A percentile compares a stretch with the other conserved stretches of the same genome.
Conservation (phyloP, 2,329 filamentous ascomycete genomes). For the Catunica adiposa region DNA sequence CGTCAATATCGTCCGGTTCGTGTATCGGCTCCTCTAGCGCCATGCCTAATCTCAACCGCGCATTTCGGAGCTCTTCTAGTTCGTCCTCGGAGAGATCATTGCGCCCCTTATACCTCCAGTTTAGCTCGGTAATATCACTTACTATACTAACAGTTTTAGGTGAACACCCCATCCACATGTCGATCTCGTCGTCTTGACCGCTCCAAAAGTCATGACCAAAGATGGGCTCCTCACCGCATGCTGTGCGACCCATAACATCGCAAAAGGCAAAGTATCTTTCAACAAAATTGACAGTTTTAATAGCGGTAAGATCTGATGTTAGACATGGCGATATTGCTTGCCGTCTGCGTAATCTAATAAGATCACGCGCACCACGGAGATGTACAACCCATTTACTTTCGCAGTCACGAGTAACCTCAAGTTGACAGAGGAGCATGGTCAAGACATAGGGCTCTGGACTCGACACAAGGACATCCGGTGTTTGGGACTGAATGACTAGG, state of each 20-base stretch:
- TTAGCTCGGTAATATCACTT: slow-evolving; percentile 26
- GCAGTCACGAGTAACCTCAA: slow-evolving; percentile 20
- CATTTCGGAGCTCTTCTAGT: not conserved
- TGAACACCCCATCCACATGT: slow-evolving; percentile 29
- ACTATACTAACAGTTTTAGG: slow-evolving; percentile 26
- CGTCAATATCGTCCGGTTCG: slow-evolving; percentile 15
- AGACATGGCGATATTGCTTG: slow-evolving; percentile 17
- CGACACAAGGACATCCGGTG: slow-evolving; percentile 10
- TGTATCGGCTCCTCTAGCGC: not conserved
- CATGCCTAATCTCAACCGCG: not conserved
- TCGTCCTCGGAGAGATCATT: slow-evolving; percentile 10
- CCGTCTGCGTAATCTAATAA: slow-evolving; percentile 21
- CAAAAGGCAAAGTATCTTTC: slow-evolving; percentile 31
- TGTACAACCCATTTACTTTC: slow-evolving; percentile 29
- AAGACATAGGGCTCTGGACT: slow-evolving; percentile 15
- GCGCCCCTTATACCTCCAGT: slow-evolving; percentile 20
- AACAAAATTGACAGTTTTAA: slow-evolving; percentile 16
- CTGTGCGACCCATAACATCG: slow-evolving; percentile 30
- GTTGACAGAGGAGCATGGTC: slow-evolving; percentile 15
- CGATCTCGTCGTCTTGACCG: slow-evolving; percentile 22
- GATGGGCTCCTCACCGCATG: slow-evolving; percentile 26
- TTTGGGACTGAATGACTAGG: slow-evolving; percentile 7
- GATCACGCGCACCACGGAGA: slow-evolving; percentile 26
- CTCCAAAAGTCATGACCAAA: slow-evolving; percentile 29
- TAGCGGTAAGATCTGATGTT: not conserved